Conservation (phyloP, 371 early-diverging fungal genomes). For the Mucor velutinosus region DNA sequence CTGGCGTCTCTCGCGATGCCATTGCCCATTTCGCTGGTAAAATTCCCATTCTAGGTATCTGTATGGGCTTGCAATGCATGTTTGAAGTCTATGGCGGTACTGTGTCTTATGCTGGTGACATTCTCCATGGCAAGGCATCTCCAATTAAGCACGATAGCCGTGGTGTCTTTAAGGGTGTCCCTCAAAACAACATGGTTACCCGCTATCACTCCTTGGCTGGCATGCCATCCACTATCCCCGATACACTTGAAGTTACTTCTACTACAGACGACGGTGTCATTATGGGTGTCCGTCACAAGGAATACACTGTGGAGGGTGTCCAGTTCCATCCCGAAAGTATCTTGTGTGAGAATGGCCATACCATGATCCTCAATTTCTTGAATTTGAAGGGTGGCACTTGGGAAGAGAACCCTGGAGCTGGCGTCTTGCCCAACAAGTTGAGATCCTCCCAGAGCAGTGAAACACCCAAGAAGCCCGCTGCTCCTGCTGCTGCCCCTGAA, state of each 20-base stretch:
- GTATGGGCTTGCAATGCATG: slow-evolving; percentile 96
- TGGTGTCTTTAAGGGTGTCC: slow-evolving; percentile 83
- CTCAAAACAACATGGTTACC: slow-evolving; percentile 83
- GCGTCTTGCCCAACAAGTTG: slow-evolving; percentile 40
- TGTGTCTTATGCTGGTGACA: slow-evolving; percentile 89
- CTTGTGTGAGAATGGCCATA: slow-evolving; percentile 86
- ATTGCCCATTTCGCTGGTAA: slow-evolving; percentile 89
- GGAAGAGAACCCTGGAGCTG: slow-evolving; percentile 69
- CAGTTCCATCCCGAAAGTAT: slow-evolving; percentile 98
- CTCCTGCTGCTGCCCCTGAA: slow-evolving; percentile 8
- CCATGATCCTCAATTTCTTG: slow-evolving; percentile 89
- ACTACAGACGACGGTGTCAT: slow-evolving; percentile 85
- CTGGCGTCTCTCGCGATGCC: slow-evolving; percentile 86
- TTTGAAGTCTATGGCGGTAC: slow-evolving; percentile 92
- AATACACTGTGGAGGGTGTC: slow-evolving; percentile 90
- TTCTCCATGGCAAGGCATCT: slow-evolving; percentile 94
- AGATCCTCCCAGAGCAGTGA: slow-evolving; percentile 33
- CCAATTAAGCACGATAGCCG: slow-evolving; percentile 86
- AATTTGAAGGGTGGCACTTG: slow-evolving; percentile 84
- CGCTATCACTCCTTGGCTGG: slow-evolving; percentile 97
- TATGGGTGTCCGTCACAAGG: slow-evolving; percentile 93
- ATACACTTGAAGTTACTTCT: slow-evolving; percentile 80
- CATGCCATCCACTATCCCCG: slow-evolving; percentile 81
- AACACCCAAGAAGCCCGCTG: slow-evolving; percentile 30
- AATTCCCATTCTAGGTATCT: slow-evolving; percentile 96